Evolutionary conservation across 2,329 filamentous ascomycete genomes (phyloP), one percentile per base, ranked within the genome.

Genomic region (Biscogniauxia mediterranea): DNA sequence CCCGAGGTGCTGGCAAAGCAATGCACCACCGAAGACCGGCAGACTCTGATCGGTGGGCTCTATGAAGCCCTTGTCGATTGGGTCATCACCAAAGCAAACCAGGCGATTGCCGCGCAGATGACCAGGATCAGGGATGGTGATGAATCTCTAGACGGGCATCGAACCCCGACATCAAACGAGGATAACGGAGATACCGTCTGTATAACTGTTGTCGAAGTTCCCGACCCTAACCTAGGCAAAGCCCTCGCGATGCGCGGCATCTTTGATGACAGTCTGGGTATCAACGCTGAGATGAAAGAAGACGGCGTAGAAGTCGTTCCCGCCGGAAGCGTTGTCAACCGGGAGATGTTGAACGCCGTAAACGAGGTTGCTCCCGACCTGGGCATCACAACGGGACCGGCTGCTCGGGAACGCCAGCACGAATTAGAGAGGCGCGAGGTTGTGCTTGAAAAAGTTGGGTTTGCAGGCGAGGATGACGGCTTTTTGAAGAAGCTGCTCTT

Each of bases 201-300:
- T 73, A 88, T 99, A 63, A 96, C 92, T 0, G 83, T 99, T 8
- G 80, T 99, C 5, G 95, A 98, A 67, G 83, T 98, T 8, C 92
- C 95, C 0, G 86, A 89, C 64, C 88, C 91, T 28, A 83, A 85
- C 1, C 81, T 99, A 0, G 93, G 91, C 61, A 97, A 95, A 76
- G 95, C 94, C 0, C 78, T 96, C n/a, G 87, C 91, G 13, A 87
- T 99, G 79, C 90, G 92, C 49, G 92, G 91, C 15, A 86, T 98
- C 42, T 99, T 99, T 69, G 94, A 99, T 68, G 95, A 98, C 69
- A 86, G 82, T n/a, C 81, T 89, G 20, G 95, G 95, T 56, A 97
- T 99, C 78, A 98, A 98, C 69, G 85, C 90, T 0, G 95, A 99
- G 79, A 98, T 99, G 93, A 96, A 94, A 71, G 89, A 94, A 64